Evolutionary conservation across 179 eudicot species (phyloP).

Genomic region (Drosera spatulata): DNA sequence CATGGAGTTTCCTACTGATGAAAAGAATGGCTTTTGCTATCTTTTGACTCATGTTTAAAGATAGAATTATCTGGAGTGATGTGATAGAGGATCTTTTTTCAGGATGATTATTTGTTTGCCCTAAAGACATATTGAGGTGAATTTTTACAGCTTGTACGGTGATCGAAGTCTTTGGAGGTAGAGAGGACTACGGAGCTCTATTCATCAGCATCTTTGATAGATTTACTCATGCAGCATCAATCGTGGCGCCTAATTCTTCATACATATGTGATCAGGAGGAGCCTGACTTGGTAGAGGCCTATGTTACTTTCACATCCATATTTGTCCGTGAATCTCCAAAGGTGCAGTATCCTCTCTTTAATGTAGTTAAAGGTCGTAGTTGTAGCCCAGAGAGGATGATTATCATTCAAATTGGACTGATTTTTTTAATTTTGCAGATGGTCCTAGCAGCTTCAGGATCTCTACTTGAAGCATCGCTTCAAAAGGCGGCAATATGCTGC

Average conservation of each 20-base stretch:
- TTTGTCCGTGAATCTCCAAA: slow-evolving; percentile 73
- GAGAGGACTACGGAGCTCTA: slow-evolving; percentile 75
- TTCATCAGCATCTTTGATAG: slow-evolving; percentile 77
- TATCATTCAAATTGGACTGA: background rate
- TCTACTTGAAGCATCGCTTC: slow-evolving; percentile 76
- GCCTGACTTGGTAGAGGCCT: slow-evolving; percentile 93
- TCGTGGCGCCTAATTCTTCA: slow-evolving; percentile 78
- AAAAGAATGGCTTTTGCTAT: too few relatives aligned
- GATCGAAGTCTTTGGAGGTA: slow-evolving; percentile 78
- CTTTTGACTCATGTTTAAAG: too few relatives aligned
- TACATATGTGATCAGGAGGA: slow-evolving; percentile 97
- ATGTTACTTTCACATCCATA: slow-evolving; percentile 64
- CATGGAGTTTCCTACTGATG: too few relatives aligned
- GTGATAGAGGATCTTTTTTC: too few relatives aligned
- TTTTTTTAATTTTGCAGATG: slow-evolving; percentile 35
- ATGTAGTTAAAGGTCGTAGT: background rate
- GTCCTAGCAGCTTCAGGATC: slow-evolving; percentile 70
- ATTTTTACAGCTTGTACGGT: slow-evolving; percentile 58
- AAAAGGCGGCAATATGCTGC: slow-evolving; percentile 93
- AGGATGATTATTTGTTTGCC: background rate
- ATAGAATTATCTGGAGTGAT: too few relatives aligned
- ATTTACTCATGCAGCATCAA: slow-evolving; percentile 75
- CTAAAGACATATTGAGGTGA: slow-evolving; percentile 3
- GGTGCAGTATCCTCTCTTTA: slow-evolving; percentile 26
- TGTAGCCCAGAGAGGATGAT: background rate